A percentile compares a stretch with the other conserved stretches of the same genome.
These are phyloP conservation scores for Bipolaris gigantea DNA, from an alignment of 2,329 filamentous ascomycete species.

Conservation along the genomic window DNA sequence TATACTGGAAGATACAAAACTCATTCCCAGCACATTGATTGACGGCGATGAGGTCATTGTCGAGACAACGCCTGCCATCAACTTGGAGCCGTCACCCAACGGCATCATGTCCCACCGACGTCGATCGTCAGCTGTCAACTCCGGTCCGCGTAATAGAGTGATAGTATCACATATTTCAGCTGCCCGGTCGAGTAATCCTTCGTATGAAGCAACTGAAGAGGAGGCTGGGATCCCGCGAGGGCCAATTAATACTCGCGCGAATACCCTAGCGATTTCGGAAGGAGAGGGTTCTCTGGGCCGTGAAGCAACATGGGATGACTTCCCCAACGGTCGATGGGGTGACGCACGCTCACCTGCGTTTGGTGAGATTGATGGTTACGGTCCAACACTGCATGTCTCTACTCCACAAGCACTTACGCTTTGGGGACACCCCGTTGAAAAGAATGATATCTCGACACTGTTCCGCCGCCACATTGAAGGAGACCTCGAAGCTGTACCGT, in stretches of 20 bases:
- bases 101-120: slow-evolving; percentile 49
- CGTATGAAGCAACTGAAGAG: slow-evolving; percentile 68
- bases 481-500: slow-evolving; percentile 79
- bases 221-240: slow-evolving; percentile 77
- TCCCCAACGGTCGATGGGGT: slow-evolving; percentile 93
- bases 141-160: slow-evolving; percentile 82
- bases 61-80: slow-evolving; percentile 49
- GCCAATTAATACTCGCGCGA: slow-evolving; percentile 73
- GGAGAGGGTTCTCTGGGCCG: slow-evolving; percentile 85
- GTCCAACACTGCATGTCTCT: slow-evolving; percentile 89
- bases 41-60: slow-evolving; percentile 52
- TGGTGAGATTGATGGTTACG: slow-evolving; percentile 97
- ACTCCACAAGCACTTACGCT: slow-evolving; percentile 79
- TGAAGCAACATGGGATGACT: slow-evolving; percentile 98
- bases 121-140: slow-evolving; percentile 76
- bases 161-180: slow-evolving; percentile 70
- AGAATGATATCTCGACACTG: slow-evolving; percentile 72
- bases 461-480: slow-evolving; percentile 83
- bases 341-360: slow-evolving; percentile 85
- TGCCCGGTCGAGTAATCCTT: slow-evolving; percentile 54
- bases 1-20: slow-evolving; percentile 79
- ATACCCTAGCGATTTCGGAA: slow-evolving; percentile 90
- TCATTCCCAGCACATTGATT: slow-evolving; percentile 65
- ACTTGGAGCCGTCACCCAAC: slow-evolving; percentile 35
- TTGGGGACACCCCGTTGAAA: slow-evolving; percentile 77